These are phyloP conservation scores for Leptoxyphium fumago DNA, from an alignment of 2,329 filamentous ascomycete genomes.

Conservation along the genomic window DNA sequence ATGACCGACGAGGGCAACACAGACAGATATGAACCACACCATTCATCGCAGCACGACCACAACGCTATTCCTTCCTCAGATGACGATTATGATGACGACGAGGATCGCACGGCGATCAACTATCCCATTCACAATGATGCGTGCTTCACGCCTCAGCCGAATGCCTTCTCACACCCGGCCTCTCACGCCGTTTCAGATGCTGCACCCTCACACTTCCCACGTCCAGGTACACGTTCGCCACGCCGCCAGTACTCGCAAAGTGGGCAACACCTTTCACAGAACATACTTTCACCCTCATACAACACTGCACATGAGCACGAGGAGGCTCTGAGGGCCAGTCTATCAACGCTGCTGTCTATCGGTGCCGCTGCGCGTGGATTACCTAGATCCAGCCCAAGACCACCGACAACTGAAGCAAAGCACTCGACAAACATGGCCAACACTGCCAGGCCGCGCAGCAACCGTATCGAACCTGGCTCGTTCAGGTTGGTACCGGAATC, in stretches of 20 bases:
- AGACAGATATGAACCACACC: slow-evolving; percentile 10
- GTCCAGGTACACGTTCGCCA: slow-evolving; percentile 17
- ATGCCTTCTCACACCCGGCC: slow-evolving; percentile 79
- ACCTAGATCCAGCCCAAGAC: slow-evolving; percentile 42
- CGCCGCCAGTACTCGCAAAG: slow-evolving; percentile 21
- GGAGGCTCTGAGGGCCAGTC: slow-evolving; percentile 74
- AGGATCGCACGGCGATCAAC: slow-evolving; percentile 72
- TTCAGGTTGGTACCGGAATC: slow-evolving; percentile 48
- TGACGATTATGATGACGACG: slow-evolving; percentile 58
- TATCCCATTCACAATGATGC: slow-evolving; percentile 36
- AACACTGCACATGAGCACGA: slow-evolving; percentile 67
- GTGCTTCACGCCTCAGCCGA: slow-evolving; percentile 72
- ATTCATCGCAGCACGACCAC: slow-evolving; percentile 12
- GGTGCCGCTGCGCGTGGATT: slow-evolving; percentile 76
- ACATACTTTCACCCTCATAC: slow-evolving; percentile 58
- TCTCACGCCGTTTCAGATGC: slow-evolving; percentile 36
- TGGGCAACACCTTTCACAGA: slow-evolving; percentile 41
- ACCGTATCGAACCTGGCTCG: slow-evolving; percentile 34
- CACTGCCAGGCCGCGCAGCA: slow-evolving; percentile 8
- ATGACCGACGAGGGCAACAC: slow-evolving; percentile 2
- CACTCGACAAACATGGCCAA: slow-evolving; percentile 14
- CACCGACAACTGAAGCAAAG: slow-evolving; percentile 22
- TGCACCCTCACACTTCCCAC: slow-evolving; percentile 30
- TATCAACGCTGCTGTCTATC: slow-evolving; percentile 93
- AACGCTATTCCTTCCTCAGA: slow-evolving; percentile 4